Percentiles rank a stretch among this genome's conserved stretches.
These are phyloP conservation scores for Pythium chondricola DNA, from an alignment of 352 stramenopile genomes.

Conservation along the genomic window DNA sequence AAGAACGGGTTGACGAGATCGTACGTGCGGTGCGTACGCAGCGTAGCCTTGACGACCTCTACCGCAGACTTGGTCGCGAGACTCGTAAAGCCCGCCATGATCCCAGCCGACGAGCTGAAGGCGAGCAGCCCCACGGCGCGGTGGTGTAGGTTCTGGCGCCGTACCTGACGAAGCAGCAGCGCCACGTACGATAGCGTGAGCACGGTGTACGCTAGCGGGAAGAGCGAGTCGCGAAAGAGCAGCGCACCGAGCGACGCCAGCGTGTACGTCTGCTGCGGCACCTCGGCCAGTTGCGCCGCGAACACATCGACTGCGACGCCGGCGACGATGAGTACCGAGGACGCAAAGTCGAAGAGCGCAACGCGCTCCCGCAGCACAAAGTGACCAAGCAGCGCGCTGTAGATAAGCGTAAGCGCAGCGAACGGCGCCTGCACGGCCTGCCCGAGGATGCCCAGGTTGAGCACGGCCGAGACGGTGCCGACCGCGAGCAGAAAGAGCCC, in stretches of 20 bases:
- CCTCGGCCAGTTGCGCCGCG: slow-evolving; percentile 36
- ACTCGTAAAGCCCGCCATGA: slow-evolving; percentile 76
- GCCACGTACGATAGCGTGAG: slow-evolving; percentile 37
- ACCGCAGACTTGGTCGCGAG: slow-evolving; percentile 71
- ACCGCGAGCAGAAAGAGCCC: slow-evolving; percentile 55
- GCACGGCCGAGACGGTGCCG: slow-evolving; percentile 60
- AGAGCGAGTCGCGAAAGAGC: slow-evolving; percentile 49
- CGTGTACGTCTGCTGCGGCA: slow-evolving; percentile 47
- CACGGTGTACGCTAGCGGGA: slow-evolving; percentile 47
- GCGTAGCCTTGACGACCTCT: slow-evolving; percentile 50
- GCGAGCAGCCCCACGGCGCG: slow-evolving; percentile 47
- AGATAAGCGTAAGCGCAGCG: slow-evolving; percentile 72
- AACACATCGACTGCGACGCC: slow-evolving; percentile 60
- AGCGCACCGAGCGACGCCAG: slow-evolving; percentile 40
- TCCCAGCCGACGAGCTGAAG: slow-evolving; percentile 63
- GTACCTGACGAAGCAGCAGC: slow-evolving; percentile 49
- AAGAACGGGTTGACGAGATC: slow-evolving; percentile 68
- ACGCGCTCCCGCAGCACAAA: slow-evolving; percentile 61
- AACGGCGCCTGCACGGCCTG: slow-evolving; percentile 78
- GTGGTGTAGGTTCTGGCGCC: slow-evolving; percentile 43
- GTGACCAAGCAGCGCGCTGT: slow-evolving; percentile 59
- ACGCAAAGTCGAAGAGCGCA: slow-evolving; percentile 39
- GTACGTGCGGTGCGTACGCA: slow-evolving; percentile 30
- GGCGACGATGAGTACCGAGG: slow-evolving; percentile 54
- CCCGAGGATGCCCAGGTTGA: slow-evolving; percentile 68